Base-by-base conservation (phyloP, 192 early-diverging fungal species). In the Umbelopsis isabellina region DNA sequence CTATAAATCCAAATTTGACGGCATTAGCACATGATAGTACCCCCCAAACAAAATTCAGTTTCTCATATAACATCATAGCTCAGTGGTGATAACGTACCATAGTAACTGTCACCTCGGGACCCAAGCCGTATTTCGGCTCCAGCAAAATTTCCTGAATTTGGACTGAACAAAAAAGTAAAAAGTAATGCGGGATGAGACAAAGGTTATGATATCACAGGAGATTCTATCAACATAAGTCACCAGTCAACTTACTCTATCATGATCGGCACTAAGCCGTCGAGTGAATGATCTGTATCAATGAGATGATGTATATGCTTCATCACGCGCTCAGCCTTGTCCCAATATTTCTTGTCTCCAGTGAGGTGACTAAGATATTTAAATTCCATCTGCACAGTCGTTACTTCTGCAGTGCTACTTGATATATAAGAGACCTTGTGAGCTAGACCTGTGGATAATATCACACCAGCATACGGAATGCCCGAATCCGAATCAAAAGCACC, bases 101-200 rank as follows among this genome's bases (percentile, higher is more conserved):
- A 98, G 71, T 95, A 98, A 68, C 92, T 94, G 51, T 98, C 97
- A 1, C 92, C 91, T 12, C 87, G 75, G 18, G 89, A 89, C 3
- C 97, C 95, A 33, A 97, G 81, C 22, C 92, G 80, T 25, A 94
- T 87, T 46, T 86, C 86, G 23, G 65, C 33, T 1, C 86, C 83
- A n/a, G 67, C 49, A 71, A 91, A 91, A 22, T 84, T 21, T 12
- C 89, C 91, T 53, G 73, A 81, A 22, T 85, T 65, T 12, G 88
- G 83, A 52, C 81, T 85, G 44, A 33, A 46, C 41, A 65, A 67
- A 55, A 52, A 18, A 71, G 13, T 20, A 21, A 41, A 12, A 47
- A 53, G 46, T 10, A 25, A 51, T 15, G 67, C 27, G 45, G 11
- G 46, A 64, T 72, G 7, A 68, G 16, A 52, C 41, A 23, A 5